phyloP scores from a whole-genome alignment of 164 flowering plant genomes.

The Piper betle region DNA sequence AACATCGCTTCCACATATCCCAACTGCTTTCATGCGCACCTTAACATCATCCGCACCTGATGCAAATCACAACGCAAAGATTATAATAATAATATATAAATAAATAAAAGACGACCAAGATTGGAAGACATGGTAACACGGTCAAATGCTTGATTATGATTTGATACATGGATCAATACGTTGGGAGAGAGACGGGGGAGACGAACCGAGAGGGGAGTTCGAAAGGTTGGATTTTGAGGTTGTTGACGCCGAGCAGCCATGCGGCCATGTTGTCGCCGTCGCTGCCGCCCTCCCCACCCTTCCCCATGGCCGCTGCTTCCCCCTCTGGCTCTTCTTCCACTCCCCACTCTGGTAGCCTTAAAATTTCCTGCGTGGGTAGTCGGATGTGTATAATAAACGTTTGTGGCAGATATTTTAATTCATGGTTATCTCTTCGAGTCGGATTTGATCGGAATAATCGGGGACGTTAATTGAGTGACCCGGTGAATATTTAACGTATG shows the following conservation, averaged over 20 bases:
- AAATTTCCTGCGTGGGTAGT: too few relatives aligned
- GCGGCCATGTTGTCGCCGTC: constrained; percentile 80
- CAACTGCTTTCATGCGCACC: constrained; percentile 88
- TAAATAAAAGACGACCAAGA: not conserved
- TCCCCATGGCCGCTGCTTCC: constrained; percentile 18
- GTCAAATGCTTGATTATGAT: not conserved
- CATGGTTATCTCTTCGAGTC: too few relatives aligned
- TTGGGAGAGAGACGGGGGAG: not conserved
- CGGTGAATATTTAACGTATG: too few relatives aligned
- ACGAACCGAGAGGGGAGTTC: constrained; percentile 68
- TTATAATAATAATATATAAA: not conserved
- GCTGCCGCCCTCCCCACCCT: constrained; percentile 28
- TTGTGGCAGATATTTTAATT: too few relatives aligned
- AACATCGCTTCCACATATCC: constrained; percentile 98
- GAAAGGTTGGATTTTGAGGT: constrained; percentile 79
- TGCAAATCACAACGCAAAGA: not conserved
- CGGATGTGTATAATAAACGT: too few relatives aligned
- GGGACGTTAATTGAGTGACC: too few relatives aligned
- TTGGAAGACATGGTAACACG: too few relatives aligned
- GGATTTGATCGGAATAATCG: too few relatives aligned
- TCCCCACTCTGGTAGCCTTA: too few relatives aligned
- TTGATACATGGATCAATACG: not conserved
- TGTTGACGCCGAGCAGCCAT: constrained; percentile 76
- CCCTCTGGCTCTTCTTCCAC: not conserved
- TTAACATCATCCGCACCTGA: constrained; percentile 77